Evolutionary conservation across 257 asterid species (phyloP).

Genomic region (Schizonepeta tenuifolia): DNA sequence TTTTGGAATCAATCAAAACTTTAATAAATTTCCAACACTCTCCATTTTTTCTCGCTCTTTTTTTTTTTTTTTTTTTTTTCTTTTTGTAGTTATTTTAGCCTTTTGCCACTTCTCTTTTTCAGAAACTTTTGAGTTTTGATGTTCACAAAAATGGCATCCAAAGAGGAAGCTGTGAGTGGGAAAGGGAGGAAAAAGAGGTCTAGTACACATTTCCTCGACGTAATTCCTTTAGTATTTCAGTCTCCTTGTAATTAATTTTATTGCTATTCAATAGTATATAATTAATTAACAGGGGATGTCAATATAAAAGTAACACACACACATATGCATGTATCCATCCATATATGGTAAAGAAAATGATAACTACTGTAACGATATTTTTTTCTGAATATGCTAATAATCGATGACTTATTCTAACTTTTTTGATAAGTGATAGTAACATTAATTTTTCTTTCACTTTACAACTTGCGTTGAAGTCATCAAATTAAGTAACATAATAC

Average conservation of each 20-base stretch:
- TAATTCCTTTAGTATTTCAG: background rate
- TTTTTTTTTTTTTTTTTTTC: no score
- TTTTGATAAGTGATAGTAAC: conserved; percentile 1
- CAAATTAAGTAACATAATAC: no score
- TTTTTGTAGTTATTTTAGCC: background rate
- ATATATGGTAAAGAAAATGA: no score
- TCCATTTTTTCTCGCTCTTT: background rate
- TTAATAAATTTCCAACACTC: no score
- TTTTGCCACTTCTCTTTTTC: conserved; percentile 5
- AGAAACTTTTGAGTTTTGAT: no score
- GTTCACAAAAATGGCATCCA: conserved; percentile 57
- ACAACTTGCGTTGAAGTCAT: no score
- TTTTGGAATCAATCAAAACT: no score
- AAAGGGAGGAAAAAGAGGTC: conserved; percentile 26
- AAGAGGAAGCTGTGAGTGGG: conserved; percentile 43
- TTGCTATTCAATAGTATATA: background rate
- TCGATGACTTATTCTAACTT: background rate
- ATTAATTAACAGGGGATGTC: background rate
- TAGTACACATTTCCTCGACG: background rate
- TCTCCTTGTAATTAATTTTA: background rate
- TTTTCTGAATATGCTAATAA: background rate
- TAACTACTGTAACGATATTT: background rate
- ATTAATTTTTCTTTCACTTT: background rate
- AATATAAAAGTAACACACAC: background rate
- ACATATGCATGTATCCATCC: no score